Evolutionary conservation across 352 stramenopile species (phyloP), one percentile per base, ranked within the genome.

Genomic region (Aphanomyces astaci): DNA sequence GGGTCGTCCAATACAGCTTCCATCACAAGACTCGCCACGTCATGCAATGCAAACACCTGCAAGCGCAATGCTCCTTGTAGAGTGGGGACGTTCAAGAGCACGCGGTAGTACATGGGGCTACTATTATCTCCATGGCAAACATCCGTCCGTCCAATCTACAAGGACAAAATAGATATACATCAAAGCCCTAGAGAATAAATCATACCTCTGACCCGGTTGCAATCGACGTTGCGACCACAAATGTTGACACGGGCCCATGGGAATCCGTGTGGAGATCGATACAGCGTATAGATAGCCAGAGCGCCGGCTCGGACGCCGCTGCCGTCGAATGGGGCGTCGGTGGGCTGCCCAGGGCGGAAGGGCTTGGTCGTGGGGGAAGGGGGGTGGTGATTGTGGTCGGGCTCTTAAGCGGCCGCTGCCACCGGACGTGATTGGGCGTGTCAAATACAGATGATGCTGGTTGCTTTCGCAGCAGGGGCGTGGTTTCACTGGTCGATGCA

Each of bases 251-350:
- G n/a, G n/a, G n/a, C n/a, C n/a, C n/a, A n/a, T n/a, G n/a, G n/a
- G n/a, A n/a, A n/a, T n/a, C n/a, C n/a, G n/a, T n/a, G n/a, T n/a
- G n/a, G 92, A 94, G n/a, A n/a, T n/a, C n/a, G n/a, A n/a, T n/a
- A n/a, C n/a, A n/a, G n/a, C n/a, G n/a, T n/a, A n/a, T n/a, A 5
- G 86, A 94, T 43, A 94, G 69, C 86, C 86, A 94, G 39, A 81
- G 55, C 73, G 79, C 15, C 66, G 48, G 7, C 69, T 57, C 1
- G 64, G 24, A 1, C 63, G 24, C 13, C 5, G 46, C n/a, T 9
- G 46, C n/a, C 2, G 46, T 54, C 46, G 46, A 25, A n/a, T 24
- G 46, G n/a, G 22, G 10, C 27, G 51, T 39, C 51, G 27, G 5
- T 22, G 27, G 31, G 10, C 13, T 30, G 51, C 22, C 22, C 5